Evolutionary conservation across 129 eudicot species (phyloP), one percentile per base, ranked within the genome.

Genomic region (Centrapalus pauciflorus): DNA sequence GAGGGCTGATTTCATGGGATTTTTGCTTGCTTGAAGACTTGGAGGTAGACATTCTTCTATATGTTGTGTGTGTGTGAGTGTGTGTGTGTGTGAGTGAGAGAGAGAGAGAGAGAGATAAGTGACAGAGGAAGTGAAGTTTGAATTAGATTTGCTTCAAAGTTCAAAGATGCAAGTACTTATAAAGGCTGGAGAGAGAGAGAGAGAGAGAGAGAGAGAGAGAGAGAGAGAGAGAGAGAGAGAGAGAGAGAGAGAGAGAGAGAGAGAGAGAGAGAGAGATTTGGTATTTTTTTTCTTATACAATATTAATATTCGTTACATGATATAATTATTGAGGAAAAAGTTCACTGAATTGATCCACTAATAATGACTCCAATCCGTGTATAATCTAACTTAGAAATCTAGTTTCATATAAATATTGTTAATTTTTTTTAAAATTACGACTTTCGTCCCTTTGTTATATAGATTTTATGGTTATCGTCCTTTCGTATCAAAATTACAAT

Each of bases 1-100:
- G 79, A 40, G 87, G 68, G 80, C 68, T 75, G 79, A 80, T 76
- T 77, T 81, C 77, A 73, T 67, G 70, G 75, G 91, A 74, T 62
- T 71, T 80, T 38, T 71, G 63, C 58, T 85, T 67, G 19, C 49
- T 38, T 63, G 89, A 74, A n/a, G 85, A 57, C 76, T 74, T 86
- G 6, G 81, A 51, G 60, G 82, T 24, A 41, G 84, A 72, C 82
- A 83, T 49, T 25, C 29, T 61, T 27, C 13, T 24, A 6, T 12
- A 28, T 16, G 10, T 4, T 37, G 25, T 10, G 40, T 10, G 33
- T 17, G 66, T 41, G 19, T 12, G 40, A 26, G 10, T 4, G 5
- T 37, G 25, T 10, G 40, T 10, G 33, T 17, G 66, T 41, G 28
- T 45, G 14, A 4, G 55, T 50, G 57, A 43, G 51, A 30, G 64